These are phyloP conservation scores for Venturia effusa DNA, from an alignment of 2,329 filamentous ascomycete genomes.

Conservation along the genomic window DNA sequence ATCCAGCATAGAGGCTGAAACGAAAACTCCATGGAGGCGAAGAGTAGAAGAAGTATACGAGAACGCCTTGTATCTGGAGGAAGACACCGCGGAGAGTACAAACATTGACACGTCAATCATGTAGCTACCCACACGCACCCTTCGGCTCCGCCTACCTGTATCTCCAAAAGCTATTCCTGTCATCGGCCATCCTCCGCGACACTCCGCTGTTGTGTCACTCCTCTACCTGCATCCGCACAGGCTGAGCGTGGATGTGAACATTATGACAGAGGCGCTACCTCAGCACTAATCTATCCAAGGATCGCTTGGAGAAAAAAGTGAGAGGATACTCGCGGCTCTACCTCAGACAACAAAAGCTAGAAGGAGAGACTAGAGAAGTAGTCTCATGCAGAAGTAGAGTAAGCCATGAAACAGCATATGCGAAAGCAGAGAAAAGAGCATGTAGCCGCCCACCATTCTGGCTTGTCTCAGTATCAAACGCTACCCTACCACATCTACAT, in stretches of 20 bases:
- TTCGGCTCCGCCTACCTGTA: background rate
- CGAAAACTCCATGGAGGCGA: background rate
- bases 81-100: background rate
- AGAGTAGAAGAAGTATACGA: background rate
- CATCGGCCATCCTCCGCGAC: background rate
- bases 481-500: background rate
- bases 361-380: background rate
- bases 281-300: background rate
- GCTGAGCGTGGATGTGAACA: background rate
- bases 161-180: background rate
- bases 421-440: background rate
- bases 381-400: background rate
- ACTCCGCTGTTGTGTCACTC: background rate
- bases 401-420: background rate
- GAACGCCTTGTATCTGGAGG: background rate
- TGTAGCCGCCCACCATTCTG: background rate
- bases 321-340: background rate
- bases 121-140: background rate
- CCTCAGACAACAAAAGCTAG: background rate
- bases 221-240: background rate
- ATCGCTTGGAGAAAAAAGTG: background rate
- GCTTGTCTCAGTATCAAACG: background rate
- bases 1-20: background rate
- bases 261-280: background rate
- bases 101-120: slow-evolving; percentile 2